Percentiles rank a stretch among this genome's conserved stretches.
These are phyloP conservation scores for Aspergillus eucalypticola DNA, from an alignment of 2,329 filamentous ascomycete genomes.

Conservation along the genomic window DNA sequence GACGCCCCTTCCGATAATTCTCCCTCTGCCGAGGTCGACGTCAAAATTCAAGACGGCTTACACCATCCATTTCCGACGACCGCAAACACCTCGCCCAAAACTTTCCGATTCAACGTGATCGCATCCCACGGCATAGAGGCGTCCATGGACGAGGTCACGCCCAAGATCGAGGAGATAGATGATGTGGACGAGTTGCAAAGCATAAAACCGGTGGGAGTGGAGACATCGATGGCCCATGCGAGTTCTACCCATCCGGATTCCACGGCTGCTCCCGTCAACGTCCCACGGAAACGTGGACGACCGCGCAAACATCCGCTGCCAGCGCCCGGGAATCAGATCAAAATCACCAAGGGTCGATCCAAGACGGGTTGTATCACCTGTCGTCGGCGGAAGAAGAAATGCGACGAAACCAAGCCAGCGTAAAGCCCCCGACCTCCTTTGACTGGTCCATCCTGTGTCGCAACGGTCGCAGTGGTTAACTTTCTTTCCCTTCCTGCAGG, in stretches of 20 bases:
- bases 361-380: conserved; percentile 62
- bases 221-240: conserved; percentile 21
- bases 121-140: conserved; percentile 22
- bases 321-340: conserved; percentile 60
- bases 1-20: conserved; percentile 25
- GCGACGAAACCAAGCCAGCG: conserved; percentile 49
- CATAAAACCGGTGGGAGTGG: conserved; percentile 34
- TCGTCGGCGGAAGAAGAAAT: conserved; percentile 63
- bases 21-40: conserved; percentile 23
- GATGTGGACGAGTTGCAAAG: conserved; percentile 41
- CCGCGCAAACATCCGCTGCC: conserved; percentile 77
- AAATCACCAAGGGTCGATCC: conserved; percentile 71
- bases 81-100: conserved; percentile 23
- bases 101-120: conserved; percentile 28
- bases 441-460: conserved; percentile 20
- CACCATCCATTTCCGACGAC: conserved; percentile 17
- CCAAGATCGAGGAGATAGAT: conserved; percentile 58
- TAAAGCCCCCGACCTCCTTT: conserved; percentile 38
- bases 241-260: conserved; percentile 19
- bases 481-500: conserved; percentile 17
- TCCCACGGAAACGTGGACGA: conserved; percentile 68
- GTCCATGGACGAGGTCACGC: conserved; percentile 43
- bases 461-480: conserved; percentile 11
- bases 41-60: conserved; percentile 20
- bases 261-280: conserved; percentile 35